Conservation (phyloP, 805 yeast genomes). For the Starmerella tilneyi region DNA sequence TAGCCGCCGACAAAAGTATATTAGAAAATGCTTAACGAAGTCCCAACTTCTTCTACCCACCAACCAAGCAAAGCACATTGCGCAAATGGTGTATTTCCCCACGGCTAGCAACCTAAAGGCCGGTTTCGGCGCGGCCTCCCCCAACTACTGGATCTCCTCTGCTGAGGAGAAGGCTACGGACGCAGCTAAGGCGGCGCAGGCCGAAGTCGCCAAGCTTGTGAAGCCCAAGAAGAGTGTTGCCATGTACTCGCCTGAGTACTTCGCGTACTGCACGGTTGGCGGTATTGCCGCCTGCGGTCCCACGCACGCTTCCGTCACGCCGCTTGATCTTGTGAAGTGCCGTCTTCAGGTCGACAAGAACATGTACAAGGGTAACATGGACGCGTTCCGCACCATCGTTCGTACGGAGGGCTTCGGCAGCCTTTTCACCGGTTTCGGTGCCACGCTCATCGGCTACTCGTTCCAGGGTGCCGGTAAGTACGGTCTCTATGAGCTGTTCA, state of each 20-base stretch:
- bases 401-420: constrained; percentile 63
- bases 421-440: constrained; percentile 78
- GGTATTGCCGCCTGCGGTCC: constrained; percentile 89
- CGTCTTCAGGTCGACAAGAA: constrained; percentile 76
- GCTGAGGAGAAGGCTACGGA: constrained; percentile 24
- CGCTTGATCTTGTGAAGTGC: constrained; percentile 86
- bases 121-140: constrained; percentile 30
- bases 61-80: constrained; percentile 1
- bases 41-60: constrained; percentile 3
- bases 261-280: constrained; percentile 62
- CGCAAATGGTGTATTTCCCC: constrained; percentile 35
- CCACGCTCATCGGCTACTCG: constrained; percentile 86
- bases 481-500: constrained; percentile 87
- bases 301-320: constrained; percentile 87
- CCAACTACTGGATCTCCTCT: constrained; percentile 33
- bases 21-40: constrained; percentile 1
- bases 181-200: constrained; percentile 29
- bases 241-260: constrained; percentile 54
- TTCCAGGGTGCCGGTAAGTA: constrained; percentile 96
- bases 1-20: constrained; percentile 8
- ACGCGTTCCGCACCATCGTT: constrained; percentile 67
- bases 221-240: constrained; percentile 35
- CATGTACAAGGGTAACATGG: constrained; percentile 62
- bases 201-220: constrained; percentile 30
- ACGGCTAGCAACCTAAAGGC: constrained; percentile 32